A percentile compares a stretch with the other conserved stretches of the same genome.
These are phyloP conservation scores for Eimeria zaria DNA, from an alignment of 169 alveolate genomes.

Conservation along the genomic window DNA sequence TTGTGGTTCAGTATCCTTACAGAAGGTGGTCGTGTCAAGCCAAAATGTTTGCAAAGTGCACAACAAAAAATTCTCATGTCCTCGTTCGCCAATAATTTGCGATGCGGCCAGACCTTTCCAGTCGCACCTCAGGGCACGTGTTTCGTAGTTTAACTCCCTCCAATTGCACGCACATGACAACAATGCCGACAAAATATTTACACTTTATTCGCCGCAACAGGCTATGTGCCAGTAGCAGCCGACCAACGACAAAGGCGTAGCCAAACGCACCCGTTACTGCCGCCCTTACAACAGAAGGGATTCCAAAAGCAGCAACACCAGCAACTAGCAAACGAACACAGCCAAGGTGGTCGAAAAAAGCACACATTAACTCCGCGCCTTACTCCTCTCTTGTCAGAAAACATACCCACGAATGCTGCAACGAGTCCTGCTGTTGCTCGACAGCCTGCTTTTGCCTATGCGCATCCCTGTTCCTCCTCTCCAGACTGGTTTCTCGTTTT, in stretches of 20 bases:
- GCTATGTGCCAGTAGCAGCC: background rate
- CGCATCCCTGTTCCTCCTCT: background rate
- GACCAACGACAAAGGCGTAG: background rate
- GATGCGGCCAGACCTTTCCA: background rate
- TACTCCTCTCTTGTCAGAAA: background rate
- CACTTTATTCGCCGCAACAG: background rate
- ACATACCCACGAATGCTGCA: background rate
- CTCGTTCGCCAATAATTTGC: background rate
- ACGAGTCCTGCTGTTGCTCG: background rate
- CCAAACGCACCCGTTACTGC: background rate
- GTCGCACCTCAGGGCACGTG: background rate
- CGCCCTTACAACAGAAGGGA: background rate
- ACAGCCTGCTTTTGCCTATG: background rate
- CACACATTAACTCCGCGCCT: background rate
- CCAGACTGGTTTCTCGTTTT: background rate
- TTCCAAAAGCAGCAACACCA: background rate
- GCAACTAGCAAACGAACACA: background rate
- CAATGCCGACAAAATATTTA: background rate
- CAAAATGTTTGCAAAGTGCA: background rate
- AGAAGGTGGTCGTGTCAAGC: background rate
- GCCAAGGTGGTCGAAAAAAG: background rate
- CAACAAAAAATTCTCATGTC: background rate
- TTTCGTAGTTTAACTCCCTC: background rate
- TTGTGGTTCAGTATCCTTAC: background rate
- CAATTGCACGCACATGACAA: background rate